These are phyloP conservation scores for Lactifluus rugatus DNA, from an alignment of 768 basidiomycete species.

Conservation along the genomic window DNA sequence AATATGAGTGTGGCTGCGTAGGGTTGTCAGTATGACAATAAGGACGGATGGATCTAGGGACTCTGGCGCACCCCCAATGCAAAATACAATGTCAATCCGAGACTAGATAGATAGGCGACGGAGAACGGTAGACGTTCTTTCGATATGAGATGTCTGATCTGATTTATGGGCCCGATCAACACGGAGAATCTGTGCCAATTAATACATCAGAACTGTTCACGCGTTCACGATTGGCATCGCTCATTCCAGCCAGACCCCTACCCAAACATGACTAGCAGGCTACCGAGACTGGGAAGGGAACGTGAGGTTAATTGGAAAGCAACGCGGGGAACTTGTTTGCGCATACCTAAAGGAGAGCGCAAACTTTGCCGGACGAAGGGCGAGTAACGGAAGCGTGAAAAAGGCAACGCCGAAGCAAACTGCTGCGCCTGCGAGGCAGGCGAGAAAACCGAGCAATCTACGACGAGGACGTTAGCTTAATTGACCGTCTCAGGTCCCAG, in stretches of 20 bases:
- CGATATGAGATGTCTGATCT: constrained; percentile 79
- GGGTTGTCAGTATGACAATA: neutral
- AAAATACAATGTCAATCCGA: constrained; percentile 86
- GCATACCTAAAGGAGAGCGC: constrained; percentile 74
- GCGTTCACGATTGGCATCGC: neutral
- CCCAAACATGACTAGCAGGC: constrained; percentile 94
- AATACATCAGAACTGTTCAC: neutral
- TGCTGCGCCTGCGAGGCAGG: constrained; percentile 79
- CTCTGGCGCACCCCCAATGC: constrained; percentile 63
- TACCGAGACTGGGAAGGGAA: constrained; percentile 52
- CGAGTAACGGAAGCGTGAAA: constrained; percentile 63
- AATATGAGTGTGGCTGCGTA: constrained; percentile 63
- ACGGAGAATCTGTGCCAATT: constrained; percentile 53
- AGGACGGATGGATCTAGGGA: neutral
- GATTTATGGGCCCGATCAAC: constrained; percentile 85
- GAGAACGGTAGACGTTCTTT: constrained; percentile 81
- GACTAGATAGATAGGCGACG: constrained; percentile 68
- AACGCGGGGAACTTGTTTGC: neutral
- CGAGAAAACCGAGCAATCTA: constrained; percentile 85
- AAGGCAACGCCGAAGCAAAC: constrained; percentile 93
- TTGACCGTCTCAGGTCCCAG: no score
- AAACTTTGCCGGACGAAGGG: constrained; percentile 79
- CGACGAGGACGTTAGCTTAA: neutral
- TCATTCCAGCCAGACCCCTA: constrained; percentile 28
- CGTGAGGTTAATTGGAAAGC: neutral